Percentiles rank a stretch among this genome's conserved stretches.
These are phyloP conservation scores for Aciculosporium take DNA, from an alignment of 2,329 filamentous ascomycete species.

Conservation along the genomic window DNA sequence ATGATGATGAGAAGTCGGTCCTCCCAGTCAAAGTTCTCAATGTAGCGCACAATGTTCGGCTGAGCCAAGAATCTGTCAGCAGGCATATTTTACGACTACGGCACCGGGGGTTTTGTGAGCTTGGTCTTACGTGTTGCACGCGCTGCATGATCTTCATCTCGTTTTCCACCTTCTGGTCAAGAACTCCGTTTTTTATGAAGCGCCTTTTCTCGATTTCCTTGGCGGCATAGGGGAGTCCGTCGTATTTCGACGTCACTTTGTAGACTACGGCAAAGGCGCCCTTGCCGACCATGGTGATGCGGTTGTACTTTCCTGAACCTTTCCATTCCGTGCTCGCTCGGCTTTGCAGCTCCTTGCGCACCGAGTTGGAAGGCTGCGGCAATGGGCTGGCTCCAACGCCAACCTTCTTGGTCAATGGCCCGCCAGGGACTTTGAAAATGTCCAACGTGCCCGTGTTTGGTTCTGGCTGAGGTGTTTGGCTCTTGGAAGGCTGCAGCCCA, in stretches of 20 bases:
- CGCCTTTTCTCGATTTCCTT: slow-evolving; percentile 90
- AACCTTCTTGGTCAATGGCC: slow-evolving; percentile 5
- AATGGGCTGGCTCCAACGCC: slow-evolving; percentile 2
- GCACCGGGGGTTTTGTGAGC: not conserved
- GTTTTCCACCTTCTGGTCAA: slow-evolving; percentile 87
- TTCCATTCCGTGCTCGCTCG: slow-evolving; percentile 54
- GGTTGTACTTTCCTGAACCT: slow-evolving; percentile 73
- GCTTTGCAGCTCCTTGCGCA: slow-evolving; percentile 13
- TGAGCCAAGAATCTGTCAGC: slow-evolving; percentile 17
- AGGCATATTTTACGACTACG: not conserved
- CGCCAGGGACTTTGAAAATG: slow-evolving; percentile 17
- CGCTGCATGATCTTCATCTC: slow-evolving; percentile 93
- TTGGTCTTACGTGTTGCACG: slow-evolving; percentile 57
- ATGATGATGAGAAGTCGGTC: slow-evolving; percentile 83
- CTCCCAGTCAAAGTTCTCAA: slow-evolving; percentile 74
- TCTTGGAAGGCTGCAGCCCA: slow-evolving; percentile 27
- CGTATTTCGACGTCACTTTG: slow-evolving; percentile 71
- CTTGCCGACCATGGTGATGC: slow-evolving; percentile 68
- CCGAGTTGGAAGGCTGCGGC: slow-evolving; percentile 7
- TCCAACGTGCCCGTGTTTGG: slow-evolving; percentile 27
- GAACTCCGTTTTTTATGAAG: slow-evolving; percentile 81
- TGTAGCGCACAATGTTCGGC: slow-evolving; percentile 82
- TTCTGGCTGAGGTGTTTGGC: slow-evolving; percentile 22
- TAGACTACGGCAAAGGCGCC: slow-evolving; percentile 93
- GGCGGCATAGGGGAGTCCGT: slow-evolving; percentile 72